These are phyloP conservation scores for Phytophthora palmivora DNA, from an alignment of 352 stramenopile species.

Conservation along the genomic window DNA sequence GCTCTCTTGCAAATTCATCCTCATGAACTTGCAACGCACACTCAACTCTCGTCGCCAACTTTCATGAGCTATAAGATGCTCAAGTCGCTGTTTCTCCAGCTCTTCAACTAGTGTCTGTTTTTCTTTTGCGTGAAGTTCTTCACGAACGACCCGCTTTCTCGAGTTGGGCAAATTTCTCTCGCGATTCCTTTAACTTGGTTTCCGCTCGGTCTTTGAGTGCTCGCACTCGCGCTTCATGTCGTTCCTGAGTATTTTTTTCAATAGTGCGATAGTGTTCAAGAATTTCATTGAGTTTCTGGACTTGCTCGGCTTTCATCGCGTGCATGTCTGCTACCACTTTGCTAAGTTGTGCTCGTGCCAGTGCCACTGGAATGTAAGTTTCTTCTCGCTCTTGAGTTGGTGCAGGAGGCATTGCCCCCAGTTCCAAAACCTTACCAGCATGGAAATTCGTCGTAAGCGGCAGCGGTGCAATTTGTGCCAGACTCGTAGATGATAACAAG, in stretches of 20 bases:
- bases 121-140: slow-evolving; percentile 25
- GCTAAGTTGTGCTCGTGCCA: slow-evolving; percentile 63
- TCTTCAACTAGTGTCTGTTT: slow-evolving; percentile 19
- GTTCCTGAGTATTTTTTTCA: slow-evolving; percentile 58
- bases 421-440: slow-evolving; percentile 45
- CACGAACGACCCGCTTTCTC: slow-evolving; percentile 32
- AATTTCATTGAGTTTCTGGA: slow-evolving; percentile 55
- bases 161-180: slow-evolving; percentile 36
- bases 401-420: slow-evolving; percentile 6
- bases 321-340: slow-evolving; percentile 85
- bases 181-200: slow-evolving; percentile 37
- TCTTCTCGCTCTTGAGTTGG: slow-evolving; percentile 46
- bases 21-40: slow-evolving; percentile 50
- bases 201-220: slow-evolving; percentile 51
- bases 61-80: slow-evolving; percentile 40
- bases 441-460: slow-evolving; percentile 56
- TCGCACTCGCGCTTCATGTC: slow-evolving; percentile 63
- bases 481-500: slow-evolving; percentile 6
- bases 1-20: slow-evolving; percentile 43
- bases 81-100: slow-evolving; percentile 31
- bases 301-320: slow-evolving; percentile 73
- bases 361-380: slow-evolving; percentile 75
- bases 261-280: slow-evolving; percentile 61
- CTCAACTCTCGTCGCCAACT: slow-evolving; percentile 38
- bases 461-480: slow-evolving; percentile 37